Evolutionary conservation across 1,139 yeast genomes (phyloP), one percentile per base, ranked within the genome.

Genomic region (Lodderomyces oxycetoniae): DNA sequence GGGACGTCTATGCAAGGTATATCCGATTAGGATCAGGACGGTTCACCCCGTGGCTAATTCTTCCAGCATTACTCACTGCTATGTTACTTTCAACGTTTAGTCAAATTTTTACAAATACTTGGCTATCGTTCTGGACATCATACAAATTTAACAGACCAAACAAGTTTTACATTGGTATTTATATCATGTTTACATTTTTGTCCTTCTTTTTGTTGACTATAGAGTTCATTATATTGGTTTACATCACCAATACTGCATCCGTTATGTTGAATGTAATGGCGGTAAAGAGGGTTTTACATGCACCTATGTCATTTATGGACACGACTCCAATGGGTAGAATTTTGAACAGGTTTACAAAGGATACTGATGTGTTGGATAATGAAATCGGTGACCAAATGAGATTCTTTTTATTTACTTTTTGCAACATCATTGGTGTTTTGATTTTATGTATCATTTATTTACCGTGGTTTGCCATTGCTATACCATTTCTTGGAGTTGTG

Each of bases 91-190:
- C 77, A 6, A 74, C 88, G 0, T 86, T 84, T 51, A 66, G 73
- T 42, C 71, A 68, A 39, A 56, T 85, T 29, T 82, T 85, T 53
- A 68, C 85, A 27, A 83, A 81, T 46, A 80, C 82, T 16, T 88
- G 95, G 95, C 65, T 88, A 42, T 79, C 95, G 1, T 88, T 74
- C 57, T 88, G 96, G 96, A 71, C 84, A 3, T 73, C 67, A 26
- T 33, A 64, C 37, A 77, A 73, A 53, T 86, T 80, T 49, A 37
- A 49, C 3, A 51, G 53, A 17, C 46, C 73, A 1, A 62, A 70
- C 33, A 70, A 72, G 4, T 75, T 77, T 44, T 87, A 87, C 55
- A 82, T 86, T 61, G 95, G 88, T 1, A 41, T 82, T 26, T 83
- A 81, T 47, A 75, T 79, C 32, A 59, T 78, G 70, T 71, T 79